Conservation (phyloP, 495 filamentous ascomycete species). For the Acidiella bohemica region DNA sequence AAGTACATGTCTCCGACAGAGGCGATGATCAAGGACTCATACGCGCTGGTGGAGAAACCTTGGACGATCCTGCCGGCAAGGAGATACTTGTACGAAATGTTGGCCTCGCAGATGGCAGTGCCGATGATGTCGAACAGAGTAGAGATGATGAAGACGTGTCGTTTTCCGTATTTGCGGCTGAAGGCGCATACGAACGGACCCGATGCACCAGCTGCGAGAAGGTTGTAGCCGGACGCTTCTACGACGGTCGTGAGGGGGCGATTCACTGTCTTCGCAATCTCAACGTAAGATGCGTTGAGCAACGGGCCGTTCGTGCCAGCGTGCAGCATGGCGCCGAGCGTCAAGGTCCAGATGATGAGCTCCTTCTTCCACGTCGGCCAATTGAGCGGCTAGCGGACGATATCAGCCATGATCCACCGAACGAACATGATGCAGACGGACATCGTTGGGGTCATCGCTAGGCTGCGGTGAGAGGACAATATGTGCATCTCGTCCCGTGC, state of each 20-base stretch:
- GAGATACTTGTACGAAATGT: constrained; percentile 11
- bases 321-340: constrained; percentile 12
- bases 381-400: constrained; percentile 7
- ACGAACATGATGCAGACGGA: not conserved
- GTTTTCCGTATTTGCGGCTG: constrained; percentile 16
- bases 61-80: constrained; percentile 15
- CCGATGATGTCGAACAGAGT: constrained; percentile 12
- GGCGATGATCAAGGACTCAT: constrained; percentile 12
- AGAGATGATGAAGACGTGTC: constrained; percentile 16
- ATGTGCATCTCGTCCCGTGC: constrained; percentile 4
- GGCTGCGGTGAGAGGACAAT: constrained; percentile 17
- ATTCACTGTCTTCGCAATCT: constrained; percentile 1
- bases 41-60: constrained; percentile 14
- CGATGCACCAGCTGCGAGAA: constrained; percentile 10
- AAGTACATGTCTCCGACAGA: constrained; percentile 18
- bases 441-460: constrained; percentile 15
- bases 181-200: constrained; percentile 14
- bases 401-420: not conserved
- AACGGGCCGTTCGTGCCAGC: constrained; percentile 15
- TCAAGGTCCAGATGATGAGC: constrained; percentile 7
- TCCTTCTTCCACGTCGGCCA: constrained; percentile 13
- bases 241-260: constrained; percentile 5
- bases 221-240: constrained; percentile 13
- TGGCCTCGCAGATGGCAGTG: constrained; percentile 10
- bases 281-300: constrained; percentile 13